phyloP scores from a whole-genome alignment of 1,284 basidiomycete species.

The Neolentinus lepideus region DNA sequence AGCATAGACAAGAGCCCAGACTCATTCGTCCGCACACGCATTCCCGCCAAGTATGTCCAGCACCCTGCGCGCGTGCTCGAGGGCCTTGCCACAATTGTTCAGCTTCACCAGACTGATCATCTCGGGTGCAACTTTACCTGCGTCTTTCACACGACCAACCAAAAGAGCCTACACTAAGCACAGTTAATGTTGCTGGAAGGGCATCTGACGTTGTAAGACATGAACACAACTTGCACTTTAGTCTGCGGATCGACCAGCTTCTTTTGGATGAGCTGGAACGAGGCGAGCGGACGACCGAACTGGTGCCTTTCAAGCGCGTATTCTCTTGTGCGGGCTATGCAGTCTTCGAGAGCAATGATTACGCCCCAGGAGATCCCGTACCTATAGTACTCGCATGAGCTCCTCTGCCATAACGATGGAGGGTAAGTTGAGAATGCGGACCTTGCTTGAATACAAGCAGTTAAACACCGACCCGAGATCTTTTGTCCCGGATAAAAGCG shows the following conservation, averaged over 20 bases:
- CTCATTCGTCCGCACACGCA: conserved; percentile 83
- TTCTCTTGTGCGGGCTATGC: conserved; percentile 68
- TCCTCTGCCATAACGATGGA: not conserved
- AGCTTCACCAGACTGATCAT: conserved; percentile 95
- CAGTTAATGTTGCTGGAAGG: no score
- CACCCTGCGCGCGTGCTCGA: conserved; percentile 72
- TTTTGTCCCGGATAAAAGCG: conserved; percentile 67
- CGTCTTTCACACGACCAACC: conserved; percentile 84
- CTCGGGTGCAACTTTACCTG: conserved; percentile 74
- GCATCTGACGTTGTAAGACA: conserved; percentile 42
- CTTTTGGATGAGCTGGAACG: conserved; percentile 95
- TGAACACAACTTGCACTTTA: conserved; percentile 77
- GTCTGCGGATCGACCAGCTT: conserved; percentile 92
- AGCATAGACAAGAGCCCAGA: conserved; percentile 9
- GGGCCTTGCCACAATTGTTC: conserved; percentile 93
- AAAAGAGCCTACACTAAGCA: conserved; percentile 24
- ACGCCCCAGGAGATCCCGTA: conserved; percentile 92
- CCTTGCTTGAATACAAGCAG: conserved; percentile 78
- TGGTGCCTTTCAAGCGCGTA: conserved; percentile 90
- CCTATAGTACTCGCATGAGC: conserved; percentile 21
- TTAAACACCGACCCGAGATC: conserved; percentile 85
- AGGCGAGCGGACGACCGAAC: conserved; percentile 85
- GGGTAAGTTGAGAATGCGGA: not conserved
- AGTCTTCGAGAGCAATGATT: conserved; percentile 93
- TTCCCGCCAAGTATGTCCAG: conserved; percentile 89